phyloP scores from a whole-genome alignment of 106 monocot species.

The Allium fistulosum region DNA sequence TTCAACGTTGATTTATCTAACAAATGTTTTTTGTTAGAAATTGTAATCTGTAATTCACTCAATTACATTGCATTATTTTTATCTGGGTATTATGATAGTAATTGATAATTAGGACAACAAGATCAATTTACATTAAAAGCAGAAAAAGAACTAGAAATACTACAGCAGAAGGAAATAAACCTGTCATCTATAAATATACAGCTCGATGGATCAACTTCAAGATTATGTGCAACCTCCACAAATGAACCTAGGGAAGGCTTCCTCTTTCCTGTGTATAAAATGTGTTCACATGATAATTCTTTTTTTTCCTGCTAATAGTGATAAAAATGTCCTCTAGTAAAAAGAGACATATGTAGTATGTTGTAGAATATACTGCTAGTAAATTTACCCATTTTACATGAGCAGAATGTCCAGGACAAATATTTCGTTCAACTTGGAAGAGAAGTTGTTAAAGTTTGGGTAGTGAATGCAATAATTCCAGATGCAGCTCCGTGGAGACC shows the following conservation, averaged over 20 bases:
- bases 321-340: not conserved
- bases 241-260: constrained; percentile 68
- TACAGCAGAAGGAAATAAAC: constrained; percentile 15
- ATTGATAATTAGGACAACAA: too few relatives aligned
- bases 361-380: not conserved
- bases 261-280: constrained; percentile 38
- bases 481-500: too few relatives aligned
- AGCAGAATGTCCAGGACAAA: constrained; percentile 96
- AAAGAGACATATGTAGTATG: not conserved
- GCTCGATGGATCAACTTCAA: constrained; percentile 58
- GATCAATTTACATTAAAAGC: too few relatives aligned
- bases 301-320: not conserved
- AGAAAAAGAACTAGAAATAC: too few relatives aligned
- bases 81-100: too few relatives aligned
- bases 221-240: constrained; percentile 39
- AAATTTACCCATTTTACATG: constrained; percentile 61
- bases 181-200: constrained; percentile 88
- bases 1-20: too few relatives aligned
- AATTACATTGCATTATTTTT: too few relatives aligned
- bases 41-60: too few relatives aligned
- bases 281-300: not conserved
- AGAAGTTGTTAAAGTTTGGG: too few relatives aligned
- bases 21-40: too few relatives aligned
- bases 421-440: constrained; percentile 18
- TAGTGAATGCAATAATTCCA: too few relatives aligned